These are phyloP conservation scores for Microdochium paspali DNA, from an alignment of 2,329 filamentous ascomycete genomes.

Conservation along the genomic window DNA sequence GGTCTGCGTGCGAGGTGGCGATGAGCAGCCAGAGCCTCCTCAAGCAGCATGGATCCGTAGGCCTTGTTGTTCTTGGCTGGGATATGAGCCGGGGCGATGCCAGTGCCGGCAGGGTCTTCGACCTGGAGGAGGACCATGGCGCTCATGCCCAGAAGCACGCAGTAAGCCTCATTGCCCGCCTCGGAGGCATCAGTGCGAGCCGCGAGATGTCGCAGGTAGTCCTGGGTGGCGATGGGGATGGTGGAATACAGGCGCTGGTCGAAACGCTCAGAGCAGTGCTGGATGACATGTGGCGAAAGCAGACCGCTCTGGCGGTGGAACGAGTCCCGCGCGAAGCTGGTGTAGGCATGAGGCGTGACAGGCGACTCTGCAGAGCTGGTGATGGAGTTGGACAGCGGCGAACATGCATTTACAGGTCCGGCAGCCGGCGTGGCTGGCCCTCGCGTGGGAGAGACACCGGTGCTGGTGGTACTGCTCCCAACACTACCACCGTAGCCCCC, in stretches of 20 bases:
- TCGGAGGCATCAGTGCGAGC: constrained; percentile 11
- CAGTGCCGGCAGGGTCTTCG: constrained; percentile 22
- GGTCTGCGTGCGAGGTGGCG: constrained; percentile 21
- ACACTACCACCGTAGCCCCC: not conserved
- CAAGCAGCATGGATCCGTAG: constrained; percentile 27
- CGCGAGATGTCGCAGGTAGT: constrained; percentile 23
- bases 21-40: constrained; percentile 23
- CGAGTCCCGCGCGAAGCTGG: constrained; percentile 12
- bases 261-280: constrained; percentile 28
- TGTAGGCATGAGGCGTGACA: constrained; percentile 10
- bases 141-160: constrained; percentile 27
- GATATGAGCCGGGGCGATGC: constrained; percentile 19
- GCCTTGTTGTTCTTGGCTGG: constrained; percentile 22
- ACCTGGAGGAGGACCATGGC: constrained; percentile 31
- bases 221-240: constrained; percentile 29
- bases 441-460: too few species aligned
- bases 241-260: constrained; percentile 29
- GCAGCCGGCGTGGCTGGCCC: not conserved
- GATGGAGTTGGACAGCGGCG: not conserved
- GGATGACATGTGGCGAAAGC: constrained; percentile 21
- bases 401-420: not conserved
- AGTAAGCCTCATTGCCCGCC: constrained; percentile 22
- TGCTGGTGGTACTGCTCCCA: too few species aligned
- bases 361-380: constrained; percentile 2
- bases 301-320: constrained; percentile 22